Base-by-base conservation (phyloP, 805 yeast species). In the Wickerhamomyces chambardii region DNA sequence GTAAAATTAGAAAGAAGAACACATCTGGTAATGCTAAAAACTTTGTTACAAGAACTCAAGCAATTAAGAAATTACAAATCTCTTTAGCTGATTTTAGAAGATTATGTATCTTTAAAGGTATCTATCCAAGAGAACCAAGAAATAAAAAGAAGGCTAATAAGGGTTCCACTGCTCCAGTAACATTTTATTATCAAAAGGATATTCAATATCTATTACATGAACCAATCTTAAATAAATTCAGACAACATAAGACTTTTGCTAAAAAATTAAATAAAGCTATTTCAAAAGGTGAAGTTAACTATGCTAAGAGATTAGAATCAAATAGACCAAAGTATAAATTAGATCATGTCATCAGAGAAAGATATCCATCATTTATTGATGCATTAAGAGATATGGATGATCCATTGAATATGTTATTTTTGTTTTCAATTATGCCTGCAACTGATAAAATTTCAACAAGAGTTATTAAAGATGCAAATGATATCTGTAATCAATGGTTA, bases 81-180 rank as follows among this genome's bases (percentile, higher is more conserved):
- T 83, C 97, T 3, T 69, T 92, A 33, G 97, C 97, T 11, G 98
- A 92, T 63, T 92, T 92, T 74, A 78, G 95, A 64, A 78, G 98
- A 53, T 71, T 92, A 55, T 92, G 98, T 71, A 92, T 92, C 57
- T 86, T 92, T 72, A 92, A 92, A 61, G 98, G 98, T 35, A 89
- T 92, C 44, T 92, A 86, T 56, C 98, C 98, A 36, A 76, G 98
- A 58, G 97, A 87, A 56, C 97, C 97, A 32, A 70, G 89, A 50
- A 86, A 85, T 62, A 92, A 89, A 66, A 86, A 83, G 76, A 89
- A 86, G 70, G 96, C 97, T 40, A 90, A 87, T 62, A 92, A 86
- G 62, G 97, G 98, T 17, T 84, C 95, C n/a, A 85, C 97, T 7
- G 95, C 94, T 18, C 95, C 95, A 32, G 82, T 83, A 17, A 92